Base-by-base conservation (phyloP, 2,329 filamentous ascomycete genomes). In the Phoma sp. region DNA sequence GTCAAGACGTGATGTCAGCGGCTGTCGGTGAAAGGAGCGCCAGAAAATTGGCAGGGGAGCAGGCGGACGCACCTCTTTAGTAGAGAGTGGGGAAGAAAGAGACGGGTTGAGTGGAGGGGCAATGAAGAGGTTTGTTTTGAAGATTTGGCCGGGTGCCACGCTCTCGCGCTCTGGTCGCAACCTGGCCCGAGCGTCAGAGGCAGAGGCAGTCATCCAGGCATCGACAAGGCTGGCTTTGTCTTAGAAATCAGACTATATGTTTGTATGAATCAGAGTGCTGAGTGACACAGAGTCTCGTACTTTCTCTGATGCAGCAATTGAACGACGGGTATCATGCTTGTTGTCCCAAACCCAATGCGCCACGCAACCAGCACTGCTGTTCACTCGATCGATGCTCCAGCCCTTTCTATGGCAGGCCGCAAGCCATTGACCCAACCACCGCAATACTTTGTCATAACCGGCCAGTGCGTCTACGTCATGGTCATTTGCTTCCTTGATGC, bases 311-410 rank as follows among this genome's bases (percentile, higher is more conserved):
- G 35, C 48, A 47, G 57, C 60, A 64, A 44, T 56, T 59, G 39
- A 65, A 72, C 67, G 63, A 66, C 66, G 63, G 69, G 65, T 74
- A 74, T 73, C 68, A 72, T 73, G 69, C 65, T 60, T 61, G 60
- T 58, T 64, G 58, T 56, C 47, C 65, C 64, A 68, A 67, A 64
- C 70, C 65, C 67, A 70, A 62, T 63, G 65, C 70, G 72, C 72
- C 68, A 74, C 70, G 67, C 68, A 68, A 62, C 67, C 64, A 64
- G 57, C 59, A 46, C 57, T 57, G 63, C 58, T 61, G 61, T 61
- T 58, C 49, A 46, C 59, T 54, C 47, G 37, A 21, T 46, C 47
- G 37, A 21, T 46, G 41, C 21, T 46, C 53, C 53, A 33, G 43
- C 53, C 47, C 37, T 47, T 27, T 24, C 36, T 24, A 39, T 25